Evolutionary conservation across 2,329 filamentous ascomycete species (phyloP), one percentile per base, ranked within the genome.

Genomic region (Chaetomium olivaceum): DNA sequence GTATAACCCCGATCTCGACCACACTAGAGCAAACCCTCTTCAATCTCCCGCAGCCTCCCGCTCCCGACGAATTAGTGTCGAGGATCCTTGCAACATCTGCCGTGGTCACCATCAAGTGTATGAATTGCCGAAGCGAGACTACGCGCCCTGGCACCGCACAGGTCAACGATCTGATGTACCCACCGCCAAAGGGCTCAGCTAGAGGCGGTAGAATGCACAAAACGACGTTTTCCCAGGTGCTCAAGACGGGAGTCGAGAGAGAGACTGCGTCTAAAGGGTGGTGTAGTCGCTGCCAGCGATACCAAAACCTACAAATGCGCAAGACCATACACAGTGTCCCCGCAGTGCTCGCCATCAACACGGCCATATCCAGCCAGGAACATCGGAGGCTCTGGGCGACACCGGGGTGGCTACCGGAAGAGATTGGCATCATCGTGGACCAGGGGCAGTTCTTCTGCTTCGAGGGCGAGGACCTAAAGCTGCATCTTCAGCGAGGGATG

Each of bases 361-460:
- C 92, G 0, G 87, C 91, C 12, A 89, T 91, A 50, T 87, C 84
- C 5, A 89, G 81, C 55, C 85, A 88, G 2, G 91, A 94, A 69
- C 87, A 92, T 43, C 89, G 89, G 71, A 85, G 90, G 66, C 83
- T 97, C 19, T 99, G 96, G 96, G 87, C 91, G 1, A 92, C 89
- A 14, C 92, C 92, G 0, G 92, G 91, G 19, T 99, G 94, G 89
- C 82, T 99, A 14, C 95, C 95, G 0, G 91, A 95, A 74, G 93
- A 98, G 76, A 93, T 99, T 72, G 95, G 95, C 46, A 87, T 99
- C 73, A 91, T 96, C 64, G 87, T 97, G 64, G 91, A 96, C 66
- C 87, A 91, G 72, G 92, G 92, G n/a, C 91, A 96, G 74, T 91
- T 98, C 74, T 93, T 92, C 77, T 97, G 93, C 77, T 98, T 93